phyloP scores from a whole-genome alignment of 1,139 yeast species.

The Candida sp. region DNA sequence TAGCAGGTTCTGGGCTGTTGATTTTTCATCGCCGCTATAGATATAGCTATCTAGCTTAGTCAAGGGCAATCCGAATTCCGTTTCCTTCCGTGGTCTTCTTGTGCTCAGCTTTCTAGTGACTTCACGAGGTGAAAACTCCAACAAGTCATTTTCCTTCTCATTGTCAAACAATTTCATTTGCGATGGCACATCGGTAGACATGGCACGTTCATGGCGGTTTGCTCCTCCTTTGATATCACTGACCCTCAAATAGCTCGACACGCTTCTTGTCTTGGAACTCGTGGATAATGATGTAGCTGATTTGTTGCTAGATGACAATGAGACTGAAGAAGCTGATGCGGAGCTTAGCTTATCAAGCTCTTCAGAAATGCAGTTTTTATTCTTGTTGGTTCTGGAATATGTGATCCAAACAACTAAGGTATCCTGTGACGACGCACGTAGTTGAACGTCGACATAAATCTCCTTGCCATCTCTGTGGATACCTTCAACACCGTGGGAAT shows the following conservation, averaged over 20 bases:
- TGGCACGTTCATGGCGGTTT: slow-evolving; percentile 16
- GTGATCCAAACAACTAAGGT: slow-evolving; percentile 86
- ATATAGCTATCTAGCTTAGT: slow-evolving; percentile 9
- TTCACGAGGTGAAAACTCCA: slow-evolving; percentile 38
- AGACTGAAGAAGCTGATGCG: slow-evolving; percentile 15
- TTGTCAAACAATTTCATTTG: slow-evolving; percentile 56
- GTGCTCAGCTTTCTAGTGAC: slow-evolving; percentile 42
- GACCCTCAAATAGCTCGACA: slow-evolving; percentile 2
- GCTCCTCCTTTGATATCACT: slow-evolving; percentile 1
- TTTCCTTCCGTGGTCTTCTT: slow-evolving; percentile 31
- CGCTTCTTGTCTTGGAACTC: slow-evolving; percentile 4
- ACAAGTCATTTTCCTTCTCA: slow-evolving; percentile 30
- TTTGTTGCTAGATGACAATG: slow-evolving; percentile 12
- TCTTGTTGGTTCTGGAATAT: slow-evolving; percentile 57
- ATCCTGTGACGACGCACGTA: slow-evolving; percentile 67
- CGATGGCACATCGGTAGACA: slow-evolving; percentile 46
- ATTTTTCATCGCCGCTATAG: neutral
- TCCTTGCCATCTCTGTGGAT: slow-evolving; percentile 70
- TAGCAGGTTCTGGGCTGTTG: neutral
- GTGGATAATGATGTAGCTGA: slow-evolving; percentile 8
- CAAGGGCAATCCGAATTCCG: slow-evolving; percentile 28
- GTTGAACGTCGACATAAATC: slow-evolving; percentile 76
- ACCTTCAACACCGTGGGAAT: slow-evolving; percentile 70
- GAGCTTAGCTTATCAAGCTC: slow-evolving; percentile 30
- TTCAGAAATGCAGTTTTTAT: slow-evolving; percentile 23